Evolutionary conservation across 805 yeast genomes (phyloP), one percentile per base, ranked within the genome.

Genomic region (Candida vartiovaarae): DNA sequence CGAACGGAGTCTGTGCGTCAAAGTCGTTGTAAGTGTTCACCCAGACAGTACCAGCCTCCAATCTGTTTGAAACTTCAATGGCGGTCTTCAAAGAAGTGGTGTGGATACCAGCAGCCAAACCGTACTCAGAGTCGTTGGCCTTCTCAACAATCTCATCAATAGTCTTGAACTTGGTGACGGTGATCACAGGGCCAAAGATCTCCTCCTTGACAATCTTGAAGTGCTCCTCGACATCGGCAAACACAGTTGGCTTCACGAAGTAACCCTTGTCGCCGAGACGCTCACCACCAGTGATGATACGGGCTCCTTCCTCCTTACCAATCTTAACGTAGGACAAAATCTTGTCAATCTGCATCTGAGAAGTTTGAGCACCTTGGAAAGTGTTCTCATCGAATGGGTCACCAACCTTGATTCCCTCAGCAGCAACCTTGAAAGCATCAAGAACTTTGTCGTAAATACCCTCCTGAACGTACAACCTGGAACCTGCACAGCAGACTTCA

Each of bases 401-500:
- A 59, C 98, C 98, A 46, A 84, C 80, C 63, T 80, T 79, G 43
- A 80, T 59, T 39, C 64, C 64, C 46, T 76, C 75, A 39, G 80
- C 75, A 44, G 75, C 75, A 35, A 61, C 60, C 55, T 70, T 71
- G 61, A 85, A 78, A 51, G 73, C 80, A 31, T 68, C 72, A 45
- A 88, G 63, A 50, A 88, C 77, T 64, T 82, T 73, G 51, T 90
- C 96, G 67, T 90, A 86, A 55, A 88, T 72, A 32, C 78, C 76
- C 51, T 84, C 95, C 67, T 90, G 96, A 47, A 90, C 83, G 63
- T 87, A 85, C 52, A 89, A 70, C 67, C 98, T 81, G 44, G 96
- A 88, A 52, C 95, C 95, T 32, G 96, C 97, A 61, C 89, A 84
- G 70, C 98, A 90, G 45, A 87, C 90, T 72, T 91, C 96, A 68